Percentiles rank a stretch among this genome's conserved stretches.
phyloP scores from a whole-genome alignment of 306 rosid species.

The Citrullus colocynthis region DNA sequence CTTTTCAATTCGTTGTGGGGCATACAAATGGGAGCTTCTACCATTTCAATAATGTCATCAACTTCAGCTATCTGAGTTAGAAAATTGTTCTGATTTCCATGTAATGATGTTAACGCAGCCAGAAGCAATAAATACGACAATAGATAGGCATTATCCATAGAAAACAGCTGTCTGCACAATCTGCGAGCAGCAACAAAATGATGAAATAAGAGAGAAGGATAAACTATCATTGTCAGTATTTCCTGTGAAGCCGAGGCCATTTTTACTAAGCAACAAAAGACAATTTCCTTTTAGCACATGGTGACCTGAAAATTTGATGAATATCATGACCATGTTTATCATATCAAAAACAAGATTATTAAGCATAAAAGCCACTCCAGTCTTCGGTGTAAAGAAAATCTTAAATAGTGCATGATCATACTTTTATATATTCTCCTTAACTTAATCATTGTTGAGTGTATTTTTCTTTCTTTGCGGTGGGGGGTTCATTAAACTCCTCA shows the following conservation, averaged over 20 bases:
- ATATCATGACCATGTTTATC: conserved; percentile 51
- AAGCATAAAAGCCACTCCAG: neutral
- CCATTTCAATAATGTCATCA: neutral
- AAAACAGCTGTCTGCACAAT: conserved; percentile 4
- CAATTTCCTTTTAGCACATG: conserved; percentile 9
- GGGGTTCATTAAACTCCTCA: too few relatives aligned
- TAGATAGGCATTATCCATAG: conserved; percentile 6
- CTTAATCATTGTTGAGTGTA: too few relatives aligned
- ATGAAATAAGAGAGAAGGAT: conserved; percentile 8
- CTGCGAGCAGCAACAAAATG: conserved; percentile 7
- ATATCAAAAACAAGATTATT: conserved; percentile 16
- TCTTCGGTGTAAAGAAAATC: conserved; percentile 4
- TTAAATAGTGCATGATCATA: neutral
- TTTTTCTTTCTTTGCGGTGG: neutral
- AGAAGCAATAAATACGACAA: conserved; percentile 1
- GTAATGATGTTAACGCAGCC: neutral
- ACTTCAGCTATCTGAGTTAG: neutral
- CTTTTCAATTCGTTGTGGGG: neutral
- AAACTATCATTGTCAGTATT: conserved; percentile 22
- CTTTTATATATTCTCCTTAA: neutral
- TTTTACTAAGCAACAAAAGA: conserved; percentile 16
- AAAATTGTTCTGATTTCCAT: neutral
- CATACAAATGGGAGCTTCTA: neutral
- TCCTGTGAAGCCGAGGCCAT: conserved; percentile 11
- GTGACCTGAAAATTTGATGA: conserved; percentile 14